A percentile compares a stretch with the other conserved stretches of the same genome.
Evolutionary conservation across 257 asterid species (phyloP).

Genomic region (Pogostemon cablin): DNA sequence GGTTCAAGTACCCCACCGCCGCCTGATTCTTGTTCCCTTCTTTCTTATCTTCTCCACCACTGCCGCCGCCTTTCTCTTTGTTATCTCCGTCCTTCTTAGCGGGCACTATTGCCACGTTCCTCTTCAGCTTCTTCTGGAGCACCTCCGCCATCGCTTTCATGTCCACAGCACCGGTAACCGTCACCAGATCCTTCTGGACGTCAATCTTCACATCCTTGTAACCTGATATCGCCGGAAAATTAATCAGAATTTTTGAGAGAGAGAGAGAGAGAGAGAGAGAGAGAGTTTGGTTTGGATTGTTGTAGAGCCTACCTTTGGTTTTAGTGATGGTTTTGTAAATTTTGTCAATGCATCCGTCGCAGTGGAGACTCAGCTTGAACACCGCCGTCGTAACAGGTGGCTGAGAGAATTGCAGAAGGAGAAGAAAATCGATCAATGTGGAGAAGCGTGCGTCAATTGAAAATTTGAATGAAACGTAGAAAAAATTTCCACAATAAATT

Average conservation of each 20-base stretch:
- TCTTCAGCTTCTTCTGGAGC: constrained; percentile 65
- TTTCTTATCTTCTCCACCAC: constrained; percentile 32
- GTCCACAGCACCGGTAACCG: constrained; percentile 83
- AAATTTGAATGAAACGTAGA: not conserved
- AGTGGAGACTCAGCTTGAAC: constrained; percentile 65
- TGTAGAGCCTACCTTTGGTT: constrained; percentile 52
- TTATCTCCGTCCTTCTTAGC: constrained; percentile 65
- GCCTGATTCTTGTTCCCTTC: constrained; percentile 34
- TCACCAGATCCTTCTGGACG: constrained; percentile 62
- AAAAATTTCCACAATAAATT: not conserved
- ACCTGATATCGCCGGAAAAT: constrained; percentile 44
- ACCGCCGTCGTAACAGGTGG: constrained; percentile 61
- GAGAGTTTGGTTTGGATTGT: not conserved
- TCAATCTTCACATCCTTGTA: constrained; percentile 66
- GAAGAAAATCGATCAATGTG: constrained; percentile 3
- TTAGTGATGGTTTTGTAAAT: constrained; percentile 60
- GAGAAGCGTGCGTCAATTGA: constrained; percentile 27
- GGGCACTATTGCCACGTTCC: constrained; percentile 56
- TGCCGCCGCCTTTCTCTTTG: constrained; percentile 43
- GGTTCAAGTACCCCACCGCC: constrained; percentile 38
- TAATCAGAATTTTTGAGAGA: not conserved
- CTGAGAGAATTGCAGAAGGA: constrained; percentile 35
- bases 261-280: not conserved
- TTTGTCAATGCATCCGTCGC: constrained; percentile 84
- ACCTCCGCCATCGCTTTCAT: constrained; percentile 66